Percentiles rank a stretch among this genome's conserved stretches.
These are phyloP conservation scores for Sporothrix pallida DNA, from an alignment of 2,329 filamentous ascomycete species.

Conservation along the genomic window DNA sequence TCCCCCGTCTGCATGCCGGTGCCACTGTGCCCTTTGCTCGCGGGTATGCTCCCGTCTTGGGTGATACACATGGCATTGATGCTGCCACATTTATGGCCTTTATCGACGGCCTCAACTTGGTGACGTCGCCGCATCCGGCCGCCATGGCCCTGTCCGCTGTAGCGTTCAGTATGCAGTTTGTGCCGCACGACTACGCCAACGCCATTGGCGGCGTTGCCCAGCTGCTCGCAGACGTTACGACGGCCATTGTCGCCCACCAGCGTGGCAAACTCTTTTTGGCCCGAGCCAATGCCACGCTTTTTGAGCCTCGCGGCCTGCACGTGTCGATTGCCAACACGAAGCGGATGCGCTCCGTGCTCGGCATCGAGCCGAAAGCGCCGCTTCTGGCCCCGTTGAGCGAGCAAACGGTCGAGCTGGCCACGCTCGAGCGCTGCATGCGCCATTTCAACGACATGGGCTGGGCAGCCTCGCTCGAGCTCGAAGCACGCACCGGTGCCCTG, in stretches of 20 bases:
- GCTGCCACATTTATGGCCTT: constrained; percentile 43
- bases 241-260: constrained; percentile 41
- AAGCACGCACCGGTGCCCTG: constrained; percentile 24
- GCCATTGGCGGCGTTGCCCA: constrained; percentile 39
- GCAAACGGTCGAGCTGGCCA: constrained; percentile 39
- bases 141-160: constrained; percentile 41
- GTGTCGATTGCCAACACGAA: constrained; percentile 41
- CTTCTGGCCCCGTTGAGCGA: constrained; percentile 39
- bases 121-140: constrained; percentile 44
- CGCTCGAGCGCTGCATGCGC: constrained; percentile 39
- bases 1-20: constrained; percentile 22
- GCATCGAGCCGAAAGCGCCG: constrained; percentile 38
- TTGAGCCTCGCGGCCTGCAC: constrained; percentile 44
- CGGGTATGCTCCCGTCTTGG: constrained; percentile 40
- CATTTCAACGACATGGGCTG: constrained; percentile 35
- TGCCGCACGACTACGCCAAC: constrained; percentile 45
- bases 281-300: constrained; percentile 44
- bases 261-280: constrained; percentile 42
- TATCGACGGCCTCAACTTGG: constrained; percentile 48
- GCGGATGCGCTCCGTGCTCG: constrained; percentile 39
- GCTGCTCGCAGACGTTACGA: constrained; percentile 38
- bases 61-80: constrained; percentile 39
- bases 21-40: constrained; percentile 41
- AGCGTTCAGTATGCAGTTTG: constrained; percentile 40
- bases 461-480: constrained; percentile 35